Conservation (phyloP, 345 rosid species). For the Rhodamnia rubescens region DNA sequence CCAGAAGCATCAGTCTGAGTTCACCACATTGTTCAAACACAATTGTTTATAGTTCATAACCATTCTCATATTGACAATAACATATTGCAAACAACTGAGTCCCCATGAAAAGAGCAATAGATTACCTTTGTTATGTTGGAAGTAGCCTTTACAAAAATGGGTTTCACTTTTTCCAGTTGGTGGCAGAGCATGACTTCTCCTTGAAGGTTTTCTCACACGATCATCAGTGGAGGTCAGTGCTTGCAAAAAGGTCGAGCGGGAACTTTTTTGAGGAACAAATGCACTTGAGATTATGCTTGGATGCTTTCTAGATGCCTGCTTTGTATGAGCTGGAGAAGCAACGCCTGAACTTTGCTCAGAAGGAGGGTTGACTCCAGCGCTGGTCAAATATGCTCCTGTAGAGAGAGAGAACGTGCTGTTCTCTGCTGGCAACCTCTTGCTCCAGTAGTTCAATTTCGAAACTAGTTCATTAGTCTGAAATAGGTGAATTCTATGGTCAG, state of each 20-base stretch:
- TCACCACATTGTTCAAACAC: not conserved
- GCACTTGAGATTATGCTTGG: slow-evolving; percentile 74
- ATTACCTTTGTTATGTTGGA: slow-evolving; percentile 34
- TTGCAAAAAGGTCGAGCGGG: slow-evolving; percentile 50
- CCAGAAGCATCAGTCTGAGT: not conserved
- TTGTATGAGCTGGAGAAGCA: slow-evolving; percentile 67
- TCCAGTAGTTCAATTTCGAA: slow-evolving; percentile 72
- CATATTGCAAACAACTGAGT: not conserved
- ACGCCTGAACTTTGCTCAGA: slow-evolving; percentile 47
- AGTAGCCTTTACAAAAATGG: slow-evolving; percentile 24
- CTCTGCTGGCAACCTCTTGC: slow-evolving; percentile 74
- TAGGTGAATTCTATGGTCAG: not conserved
- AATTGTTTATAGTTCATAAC: not conserved
- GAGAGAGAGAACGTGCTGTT: slow-evolving; percentile 70
- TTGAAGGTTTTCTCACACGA: slow-evolving; percentile 27
- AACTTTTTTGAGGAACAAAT: slow-evolving; percentile 71
- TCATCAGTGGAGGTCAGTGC: slow-evolving; percentile 36
- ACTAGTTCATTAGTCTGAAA: slow-evolving; percentile 74
- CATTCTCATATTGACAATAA: not conserved
- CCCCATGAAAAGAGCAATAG: not conserved
- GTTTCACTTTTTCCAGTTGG: slow-evolving; percentile 17
- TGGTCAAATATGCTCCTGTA: slow-evolving; percentile 67
- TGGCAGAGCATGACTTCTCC: slow-evolving; percentile 20
- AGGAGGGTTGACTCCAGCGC: slow-evolving; percentile 38
- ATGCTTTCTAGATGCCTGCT: slow-evolving; percentile 52